Evolutionary conservation across 495 filamentous ascomycete genomes (phyloP), one percentile per base, ranked within the genome.

Genomic region (Lindgomyces ingoldianus): DNA sequence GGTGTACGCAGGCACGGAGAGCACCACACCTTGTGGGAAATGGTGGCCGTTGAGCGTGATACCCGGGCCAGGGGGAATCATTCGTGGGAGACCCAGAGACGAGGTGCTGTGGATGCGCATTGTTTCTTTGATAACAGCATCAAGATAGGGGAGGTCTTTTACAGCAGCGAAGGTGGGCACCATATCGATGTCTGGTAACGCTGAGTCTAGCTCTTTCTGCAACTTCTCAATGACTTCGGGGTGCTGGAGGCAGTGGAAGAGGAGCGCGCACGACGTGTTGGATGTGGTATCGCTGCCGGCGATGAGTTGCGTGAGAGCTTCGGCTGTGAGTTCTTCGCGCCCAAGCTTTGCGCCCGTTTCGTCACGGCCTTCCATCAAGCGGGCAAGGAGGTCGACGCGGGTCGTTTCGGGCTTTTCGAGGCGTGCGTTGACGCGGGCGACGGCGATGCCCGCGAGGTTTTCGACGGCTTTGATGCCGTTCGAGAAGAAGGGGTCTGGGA

Each of bases 71-170:
- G 79, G 68, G 8, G 91, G 91, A 24, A 96, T 85, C 69, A 89
- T 78, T 3, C 93, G 87, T 1, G 93, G 91, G 0, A 98, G 89
- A 30, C 92, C 92, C 73, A 96, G 89, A 30, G 89, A 87, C 3
- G 91, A 93, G 12, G 93, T 96, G 60, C 84, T 87, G 83, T 96
- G 93, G 75, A 91, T 88, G 62, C 93, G 90, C 72, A 96, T 85
- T 14, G 90, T 91, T 76, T 98, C 93, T 75, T 87, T 88, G 75
- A 96, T 91, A 44, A 95, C 87, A 62, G 81, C 84, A 64, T 87
- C 79, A 21, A 96, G 83, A 75, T 94, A 94, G 12, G 84, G 83
- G 36, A 96, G 81, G 41, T 94, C 87, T 68, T 83, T 83, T 54
- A 96, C 85, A 73, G 85, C 59, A 8, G 87, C 83, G 74, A 83